Percentiles rank a stretch among this genome's conserved stretches.
phyloP scores from a whole-genome alignment of 2,329 filamentous ascomycete genomes.

The Epichloe scottii region DNA sequence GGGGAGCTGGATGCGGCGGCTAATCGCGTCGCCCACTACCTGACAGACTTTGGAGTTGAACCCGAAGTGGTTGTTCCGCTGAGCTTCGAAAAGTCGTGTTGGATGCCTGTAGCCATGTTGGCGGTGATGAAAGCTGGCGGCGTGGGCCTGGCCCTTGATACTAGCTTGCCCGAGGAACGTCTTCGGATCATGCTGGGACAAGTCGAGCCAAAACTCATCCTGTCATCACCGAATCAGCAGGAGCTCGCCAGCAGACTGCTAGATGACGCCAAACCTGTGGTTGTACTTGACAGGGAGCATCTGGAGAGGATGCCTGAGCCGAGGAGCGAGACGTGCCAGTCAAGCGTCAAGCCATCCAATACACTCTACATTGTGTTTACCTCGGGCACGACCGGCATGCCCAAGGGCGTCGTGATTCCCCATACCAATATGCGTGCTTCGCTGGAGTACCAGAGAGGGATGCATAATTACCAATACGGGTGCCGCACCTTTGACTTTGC shows the following conservation, averaged over 20 bases:
- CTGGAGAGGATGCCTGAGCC: neutral
- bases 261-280: neutral
- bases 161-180: constrained; percentile 7
- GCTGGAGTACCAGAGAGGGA: neutral
- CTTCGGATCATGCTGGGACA: constrained; percentile 8
- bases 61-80: neutral
- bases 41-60: neutral
- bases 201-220: constrained; percentile 7
- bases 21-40: constrained; percentile 1
- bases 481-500: constrained; percentile 7
- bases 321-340: neutral
- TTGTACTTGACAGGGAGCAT: neutral
- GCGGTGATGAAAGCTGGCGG: neutral
- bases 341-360: neutral
- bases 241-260: neutral
- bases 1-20: constrained; percentile 15
- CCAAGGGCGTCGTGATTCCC: constrained; percentile 14
- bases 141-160: constrained; percentile 5
- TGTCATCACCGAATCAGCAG: constrained; percentile 7
- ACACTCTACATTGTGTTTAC: constrained; percentile 11
- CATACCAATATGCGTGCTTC: constrained; percentile 9
- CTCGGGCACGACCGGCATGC: constrained; percentile 10
- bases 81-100: constrained; percentile 2
- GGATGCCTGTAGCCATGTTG: constrained; percentile 3
- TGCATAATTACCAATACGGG: neutral